These are phyloP conservation scores for Ambrosiella beaveri DNA, from an alignment of 2,329 filamentous ascomycete genomes.

Conservation along the genomic window DNA sequence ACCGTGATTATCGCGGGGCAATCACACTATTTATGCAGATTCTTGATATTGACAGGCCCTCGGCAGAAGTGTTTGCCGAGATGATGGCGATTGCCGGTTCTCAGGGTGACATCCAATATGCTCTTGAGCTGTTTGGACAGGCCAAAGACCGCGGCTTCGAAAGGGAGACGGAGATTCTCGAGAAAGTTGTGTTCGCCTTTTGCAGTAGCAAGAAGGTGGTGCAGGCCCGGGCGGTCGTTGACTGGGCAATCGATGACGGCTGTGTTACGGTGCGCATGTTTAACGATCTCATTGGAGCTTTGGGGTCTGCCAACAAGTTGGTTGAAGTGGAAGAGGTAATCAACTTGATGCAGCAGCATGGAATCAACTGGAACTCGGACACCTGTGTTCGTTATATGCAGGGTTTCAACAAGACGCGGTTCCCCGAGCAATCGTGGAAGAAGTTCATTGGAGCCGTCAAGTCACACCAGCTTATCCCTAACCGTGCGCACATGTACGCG, in stretches of 20 bases:
- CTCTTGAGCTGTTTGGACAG: conserved; percentile 45
- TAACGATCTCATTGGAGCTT: conserved; percentile 58
- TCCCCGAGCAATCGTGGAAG: conserved; percentile 31
- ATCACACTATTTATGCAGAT: conserved; percentile 47
- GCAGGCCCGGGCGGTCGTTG: conserved; percentile 19
- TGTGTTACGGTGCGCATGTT: conserved; percentile 45
- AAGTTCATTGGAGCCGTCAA: conserved; percentile 28
- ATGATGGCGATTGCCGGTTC: conserved; percentile 56
- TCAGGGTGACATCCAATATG: conserved; percentile 55
- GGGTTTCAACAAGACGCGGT: conserved; percentile 31
- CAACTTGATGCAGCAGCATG: conserved; percentile 29
- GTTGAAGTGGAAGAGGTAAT: conserved; percentile 31
- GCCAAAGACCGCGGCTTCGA: conserved; percentile 37
- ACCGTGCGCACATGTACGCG: conserved; percentile 31
- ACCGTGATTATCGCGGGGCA: conserved; percentile 49
- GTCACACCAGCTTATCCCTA: conserved; percentile 29
- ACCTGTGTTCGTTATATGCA: conserved; percentile 34
- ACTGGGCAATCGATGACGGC: conserved; percentile 1
- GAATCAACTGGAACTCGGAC: conserved; percentile 30
- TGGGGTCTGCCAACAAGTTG: conserved; percentile 44
- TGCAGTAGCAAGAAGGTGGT: conserved; percentile 26
- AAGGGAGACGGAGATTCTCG: conserved; percentile 27
- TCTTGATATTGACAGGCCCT: conserved; percentile 31
- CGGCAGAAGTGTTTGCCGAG: conserved; percentile 49
- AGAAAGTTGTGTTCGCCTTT: conserved; percentile 22